A percentile compares a stretch with the other conserved stretches of the same genome.
phyloP scores from a whole-genome alignment of 176 grass and related monocot genomes.

The Cymbopogon citratus region DNA sequence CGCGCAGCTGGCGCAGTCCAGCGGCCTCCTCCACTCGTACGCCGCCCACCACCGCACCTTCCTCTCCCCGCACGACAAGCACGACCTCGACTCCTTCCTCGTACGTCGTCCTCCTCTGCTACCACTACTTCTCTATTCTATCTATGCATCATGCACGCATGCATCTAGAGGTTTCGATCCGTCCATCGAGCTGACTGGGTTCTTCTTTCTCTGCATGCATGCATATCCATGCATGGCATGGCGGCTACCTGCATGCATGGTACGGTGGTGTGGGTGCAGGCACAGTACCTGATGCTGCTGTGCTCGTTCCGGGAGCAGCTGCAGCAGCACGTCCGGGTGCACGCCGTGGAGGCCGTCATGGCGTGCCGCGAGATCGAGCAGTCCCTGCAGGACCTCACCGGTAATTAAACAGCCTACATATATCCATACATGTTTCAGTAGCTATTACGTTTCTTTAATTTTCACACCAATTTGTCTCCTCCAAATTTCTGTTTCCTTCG shows the following conservation, averaged over 20 bases:
- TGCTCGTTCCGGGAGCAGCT: conserved; percentile 99
- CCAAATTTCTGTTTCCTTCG: background rate
- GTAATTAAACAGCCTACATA: conserved; percentile 25
- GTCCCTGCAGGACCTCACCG: conserved; percentile 88
- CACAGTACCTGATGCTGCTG: conserved; percentile 87
- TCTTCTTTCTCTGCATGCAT: background rate
- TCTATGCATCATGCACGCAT: background rate
- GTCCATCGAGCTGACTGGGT: background rate
- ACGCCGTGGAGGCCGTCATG: conserved; percentile 99
- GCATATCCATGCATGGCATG: background rate
- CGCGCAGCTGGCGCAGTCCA: conserved; percentile 77
- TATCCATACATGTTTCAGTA: background rate
- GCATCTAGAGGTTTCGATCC: background rate
- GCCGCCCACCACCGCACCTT: conserved; percentile 68
- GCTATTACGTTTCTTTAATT: background rate
- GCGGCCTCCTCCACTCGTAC: conserved; percentile 82
- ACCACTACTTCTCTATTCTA: background rate
- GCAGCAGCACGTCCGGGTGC: conserved; percentile 98
- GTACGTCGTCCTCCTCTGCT: conserved; percentile 24
- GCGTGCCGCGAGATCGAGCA: conserved; percentile 99
- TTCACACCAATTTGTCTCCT: background rate
- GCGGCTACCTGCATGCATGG: background rate
- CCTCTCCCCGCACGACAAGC: conserved; percentile 94
- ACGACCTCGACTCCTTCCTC: conserved; percentile 95
- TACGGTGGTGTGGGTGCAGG: too few species aligned